Base-by-base conservation (phyloP, 305 asterid genomes). In the Fraxinus nigra region DNA sequence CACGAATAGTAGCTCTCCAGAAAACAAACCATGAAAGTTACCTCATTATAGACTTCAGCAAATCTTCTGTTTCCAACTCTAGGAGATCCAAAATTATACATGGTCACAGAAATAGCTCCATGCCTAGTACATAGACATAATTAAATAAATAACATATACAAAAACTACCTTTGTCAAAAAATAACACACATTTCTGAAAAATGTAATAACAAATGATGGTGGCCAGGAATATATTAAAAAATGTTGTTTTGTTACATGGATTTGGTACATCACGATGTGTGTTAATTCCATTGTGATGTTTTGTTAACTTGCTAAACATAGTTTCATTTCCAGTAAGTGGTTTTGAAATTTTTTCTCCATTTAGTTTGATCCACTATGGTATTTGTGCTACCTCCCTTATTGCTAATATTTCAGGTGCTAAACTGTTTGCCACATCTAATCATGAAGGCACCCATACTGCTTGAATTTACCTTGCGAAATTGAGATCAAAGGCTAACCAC, bases 21-120 rank as follows among this genome's bases (percentile, higher is more conserved):
- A 61, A 61, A 61, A 61, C 7, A 61, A 61, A 61, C 33, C 28
- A 61, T 61, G 37, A n/a, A 24, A 65, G 22, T 75, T 84, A 96
- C 99, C 99, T 93, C 88, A 78, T 94, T 96, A 87, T 96, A 96
- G 74, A 91, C 80, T 81, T 96, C 95, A 63, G 99, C 97, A 86
- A 96, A 94, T 84, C 87, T 93, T 85, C 92, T 92, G 89, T 96
- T 96, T 87, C 99, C 99, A 59, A 96, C 98, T 82, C 99, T 89
- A 4, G 99, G 99, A 82, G 99, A 96, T 84, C 99, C 99, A 82
- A 96, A 96, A 86, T 94, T 94, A 81, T 94, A 96, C 98, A 93
- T 93, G 51, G 97, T 94, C 87, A 96, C 95, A 13, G 89, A 81
- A 85, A 94, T 92, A 88, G 91, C 90, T 84, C 98, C 98, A 67